phyloP scores from a whole-genome alignment of 306 rosid genomes.

The Parietaria judaica region DNA sequence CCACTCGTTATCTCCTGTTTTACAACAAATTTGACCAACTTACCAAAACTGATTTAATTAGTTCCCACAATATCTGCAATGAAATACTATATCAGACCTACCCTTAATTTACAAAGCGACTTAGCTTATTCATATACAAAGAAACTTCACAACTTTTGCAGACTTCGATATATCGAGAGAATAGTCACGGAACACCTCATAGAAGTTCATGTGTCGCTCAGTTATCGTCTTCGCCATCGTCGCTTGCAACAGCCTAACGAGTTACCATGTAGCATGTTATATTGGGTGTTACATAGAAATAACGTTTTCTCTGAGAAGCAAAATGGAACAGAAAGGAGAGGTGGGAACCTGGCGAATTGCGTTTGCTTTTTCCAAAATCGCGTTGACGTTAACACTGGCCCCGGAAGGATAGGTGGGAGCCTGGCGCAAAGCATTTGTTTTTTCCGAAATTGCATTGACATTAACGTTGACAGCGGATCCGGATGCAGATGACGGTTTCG shows the following conservation, averaged over 20 bases:
- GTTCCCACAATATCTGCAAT: too few species aligned
- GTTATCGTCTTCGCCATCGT: slow-evolving; percentile 32
- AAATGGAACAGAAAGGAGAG: neutral
- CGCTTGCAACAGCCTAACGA: slow-evolving; percentile 85
- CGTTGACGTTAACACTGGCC: slow-evolving; percentile 64
- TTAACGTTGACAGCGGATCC: slow-evolving; percentile 43
- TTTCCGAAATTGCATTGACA: slow-evolving; percentile 90
- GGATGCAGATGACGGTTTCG: slow-evolving; percentile 36
- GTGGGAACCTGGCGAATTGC: slow-evolving; percentile 85
- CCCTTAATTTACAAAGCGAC: slow-evolving; percentile 32
- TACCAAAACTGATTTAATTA: too few species aligned
- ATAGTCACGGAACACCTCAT: neutral
- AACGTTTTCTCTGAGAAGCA: neutral
- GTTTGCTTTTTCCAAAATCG: slow-evolving; percentile 91
- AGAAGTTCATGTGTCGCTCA: slow-evolving; percentile 63
- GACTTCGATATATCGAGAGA: slow-evolving; percentile 12
- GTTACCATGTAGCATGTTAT: neutral
- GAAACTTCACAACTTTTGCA: slow-evolving; percentile 20
- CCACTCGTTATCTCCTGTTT: too few species aligned
- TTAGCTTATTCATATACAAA: slow-evolving; percentile 48
- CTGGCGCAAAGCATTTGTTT: slow-evolving; percentile 94
- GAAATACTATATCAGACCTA: slow-evolving; percentile 43
- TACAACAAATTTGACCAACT: too few species aligned
- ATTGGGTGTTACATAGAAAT: neutral
- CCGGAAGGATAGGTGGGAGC: slow-evolving; percentile 22